These are phyloP conservation scores for Ophiognomonia clavigignenti-juglandacearum DNA, from an alignment of 2,329 filamentous ascomycete genomes.

Conservation along the genomic window DNA sequence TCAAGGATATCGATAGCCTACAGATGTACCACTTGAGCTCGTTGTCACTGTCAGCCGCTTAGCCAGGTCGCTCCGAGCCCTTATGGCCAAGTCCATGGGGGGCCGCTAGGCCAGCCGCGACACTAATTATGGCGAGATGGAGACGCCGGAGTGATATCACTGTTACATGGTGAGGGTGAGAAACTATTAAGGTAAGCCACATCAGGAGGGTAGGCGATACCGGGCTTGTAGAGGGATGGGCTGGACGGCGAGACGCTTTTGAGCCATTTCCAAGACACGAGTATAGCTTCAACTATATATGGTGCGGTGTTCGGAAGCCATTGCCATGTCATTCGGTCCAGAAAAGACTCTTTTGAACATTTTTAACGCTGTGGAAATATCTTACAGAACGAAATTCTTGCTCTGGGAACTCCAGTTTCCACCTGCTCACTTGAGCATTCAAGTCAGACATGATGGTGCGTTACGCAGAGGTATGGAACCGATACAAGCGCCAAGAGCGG, in stretches of 20 bases:
- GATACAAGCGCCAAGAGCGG: too few species aligned
- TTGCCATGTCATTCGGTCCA: too few species aligned
- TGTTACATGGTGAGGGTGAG: neutral
- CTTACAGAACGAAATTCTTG: too few species aligned
- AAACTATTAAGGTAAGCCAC: neutral
- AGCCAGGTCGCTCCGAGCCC: slow-evolving; percentile 1
- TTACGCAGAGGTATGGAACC: too few species aligned
- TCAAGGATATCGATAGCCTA: slow-evolving; percentile 5
- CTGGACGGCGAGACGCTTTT: neutral
- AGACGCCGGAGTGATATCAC: slow-evolving; percentile 4
- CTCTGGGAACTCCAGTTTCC: too few species aligned
- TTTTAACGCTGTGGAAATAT: too few species aligned
- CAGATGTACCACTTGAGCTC: neutral
- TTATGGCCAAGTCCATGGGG: slow-evolving; percentile 3
- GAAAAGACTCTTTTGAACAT: too few species aligned
- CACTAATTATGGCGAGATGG: neutral
- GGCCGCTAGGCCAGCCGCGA: neutral
- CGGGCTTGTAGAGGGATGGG: neutral
- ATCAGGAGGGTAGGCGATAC: neutral
- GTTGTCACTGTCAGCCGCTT: slow-evolving; percentile 7
- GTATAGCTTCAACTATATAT: neutral
- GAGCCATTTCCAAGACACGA: neutral
- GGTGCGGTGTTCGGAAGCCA: too few species aligned
- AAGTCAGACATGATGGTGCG: too few species aligned
- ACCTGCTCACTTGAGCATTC: too few species aligned